phyloP scores from a whole-genome alignment of 352 stramenopile species.

The Thalassiosira exigua region DNA sequence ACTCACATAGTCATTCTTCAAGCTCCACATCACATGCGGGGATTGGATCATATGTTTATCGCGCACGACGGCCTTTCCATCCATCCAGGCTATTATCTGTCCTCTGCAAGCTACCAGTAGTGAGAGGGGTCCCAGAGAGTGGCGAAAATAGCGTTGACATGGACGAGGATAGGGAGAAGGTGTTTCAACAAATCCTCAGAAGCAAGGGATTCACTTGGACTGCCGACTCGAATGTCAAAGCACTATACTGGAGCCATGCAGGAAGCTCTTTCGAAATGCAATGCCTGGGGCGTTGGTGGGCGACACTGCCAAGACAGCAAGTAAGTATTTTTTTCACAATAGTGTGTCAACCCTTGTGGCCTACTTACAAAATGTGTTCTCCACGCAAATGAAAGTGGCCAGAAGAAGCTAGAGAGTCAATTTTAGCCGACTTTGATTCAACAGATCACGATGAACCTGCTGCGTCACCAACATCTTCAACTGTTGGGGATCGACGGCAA shows the following conservation, averaged over 20 bases:
- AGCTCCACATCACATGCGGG: conserved; percentile 47
- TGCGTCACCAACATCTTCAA: conserved; percentile 13
- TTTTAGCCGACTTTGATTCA: conserved; percentile 76
- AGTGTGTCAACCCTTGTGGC: no score
- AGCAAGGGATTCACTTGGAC: conserved; percentile 85
- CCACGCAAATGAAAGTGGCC: conserved; percentile 63
- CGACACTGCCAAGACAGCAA: conserved; percentile 62
- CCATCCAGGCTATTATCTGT: conserved; percentile 64
- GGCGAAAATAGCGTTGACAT: conserved; percentile 11
- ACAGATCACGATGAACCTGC: conserved; percentile 53
- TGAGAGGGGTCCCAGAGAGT: conserved; percentile 55
- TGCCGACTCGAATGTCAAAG: conserved; percentile 73
- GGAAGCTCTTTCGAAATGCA: conserved; percentile 79
- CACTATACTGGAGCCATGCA: conserved; percentile 84
- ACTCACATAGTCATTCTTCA: conserved; percentile 53
- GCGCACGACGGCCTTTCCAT: conserved; percentile 74
- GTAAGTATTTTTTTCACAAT: conserved; percentile 29
- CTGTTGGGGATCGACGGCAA: conserved; percentile 81
- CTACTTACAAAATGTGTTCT: no score
- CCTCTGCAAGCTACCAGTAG: conserved; percentile 63
- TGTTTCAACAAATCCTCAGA: conserved; percentile 66
- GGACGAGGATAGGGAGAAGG: conserved; percentile 27
- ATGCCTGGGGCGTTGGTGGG: conserved; percentile 83
- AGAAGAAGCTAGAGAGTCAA: conserved; percentile 64
- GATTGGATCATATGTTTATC: conserved; percentile 80